These are phyloP conservation scores for Paramarasmius palmivorus DNA, from an alignment of 1,284 basidiomycete genomes.

Conservation along the genomic window DNA sequence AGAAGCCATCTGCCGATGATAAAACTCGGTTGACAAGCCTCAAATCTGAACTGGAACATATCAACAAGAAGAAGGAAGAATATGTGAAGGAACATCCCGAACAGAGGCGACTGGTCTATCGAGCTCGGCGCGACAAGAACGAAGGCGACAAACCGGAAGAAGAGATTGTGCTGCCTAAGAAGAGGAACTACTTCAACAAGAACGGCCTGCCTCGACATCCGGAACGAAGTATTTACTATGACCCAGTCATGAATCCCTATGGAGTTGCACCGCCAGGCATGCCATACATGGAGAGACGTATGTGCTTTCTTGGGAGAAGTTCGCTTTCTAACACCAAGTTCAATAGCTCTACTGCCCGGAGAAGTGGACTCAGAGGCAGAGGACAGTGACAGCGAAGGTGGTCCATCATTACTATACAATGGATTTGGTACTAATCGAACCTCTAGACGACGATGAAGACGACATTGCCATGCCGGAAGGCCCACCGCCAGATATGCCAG, in stretches of 20 bases:
- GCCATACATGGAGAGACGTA: slow-evolving; percentile 88
- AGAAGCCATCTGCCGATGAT: slow-evolving; percentile 47
- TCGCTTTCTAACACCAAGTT: slow-evolving; percentile 8
- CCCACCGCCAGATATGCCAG: slow-evolving; percentile 67
- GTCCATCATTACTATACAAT: neutral
- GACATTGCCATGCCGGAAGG: slow-evolving; percentile 75
- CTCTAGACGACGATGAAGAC: slow-evolving; percentile 36
- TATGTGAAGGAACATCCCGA: slow-evolving; percentile 92
- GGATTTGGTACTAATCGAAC: neutral
- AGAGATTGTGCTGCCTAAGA: slow-evolving; percentile 46
- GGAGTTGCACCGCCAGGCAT: slow-evolving; percentile 96
- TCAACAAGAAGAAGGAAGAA: slow-evolving; percentile 84
- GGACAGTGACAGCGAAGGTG: slow-evolving; percentile 39
- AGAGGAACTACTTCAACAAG: slow-evolving; percentile 75
- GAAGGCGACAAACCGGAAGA: slow-evolving; percentile 43
- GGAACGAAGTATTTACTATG: slow-evolving; percentile 90
- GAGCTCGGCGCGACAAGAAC: slow-evolving; percentile 41
- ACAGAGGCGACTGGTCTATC: slow-evolving; percentile 77
- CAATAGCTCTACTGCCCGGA: slow-evolving; percentile 56
- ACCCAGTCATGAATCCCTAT: slow-evolving; percentile 90
- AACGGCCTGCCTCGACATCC: slow-evolving; percentile 83
- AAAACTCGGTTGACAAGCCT: slow-evolving; percentile 61
- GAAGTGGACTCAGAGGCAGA: slow-evolving; percentile 65
- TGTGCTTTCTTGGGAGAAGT: slow-evolving; percentile 30
- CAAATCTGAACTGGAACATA: slow-evolving; percentile 76